Evolutionary conservation across 768 basidiomycete genomes (phyloP).

Genomic region (Leccinum ochraceum): DNA sequence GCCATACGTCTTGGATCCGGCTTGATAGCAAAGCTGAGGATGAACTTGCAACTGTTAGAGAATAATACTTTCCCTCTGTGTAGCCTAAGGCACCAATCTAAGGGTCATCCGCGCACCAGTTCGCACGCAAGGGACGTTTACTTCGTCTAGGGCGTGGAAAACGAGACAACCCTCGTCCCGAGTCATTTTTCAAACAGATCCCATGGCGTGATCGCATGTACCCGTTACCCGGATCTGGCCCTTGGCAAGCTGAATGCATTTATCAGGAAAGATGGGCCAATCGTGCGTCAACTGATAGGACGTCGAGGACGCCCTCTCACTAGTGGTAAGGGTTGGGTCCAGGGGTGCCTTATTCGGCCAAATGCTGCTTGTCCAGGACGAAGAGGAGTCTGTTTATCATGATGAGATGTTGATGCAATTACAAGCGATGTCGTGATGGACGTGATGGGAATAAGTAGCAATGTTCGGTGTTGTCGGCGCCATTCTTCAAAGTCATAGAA

Average conservation of each 20-base stretch:
- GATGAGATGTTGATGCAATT: neutral
- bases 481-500: neutral
- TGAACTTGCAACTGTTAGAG: neutral
- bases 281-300: neutral
- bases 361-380: neutral
- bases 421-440: neutral
- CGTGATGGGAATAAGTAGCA: neutral
- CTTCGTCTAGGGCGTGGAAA: slow-evolving; percentile 22
- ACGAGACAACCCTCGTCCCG: slow-evolving; percentile 47
- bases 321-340: slow-evolving; percentile 8
- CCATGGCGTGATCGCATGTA: slow-evolving; percentile 21
- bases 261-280: slow-evolving; percentile 36
- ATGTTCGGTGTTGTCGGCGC: neutral
- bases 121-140: neutral
- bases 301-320: neutral
- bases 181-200: slow-evolving; percentile 51
- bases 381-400: neutral
- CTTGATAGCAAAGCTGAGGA: neutral
- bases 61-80: neutral
- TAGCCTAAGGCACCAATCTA: neutral
- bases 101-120: neutral
- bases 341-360: slow-evolving; percentile 5
- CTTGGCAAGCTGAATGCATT: slow-evolving; percentile 13
- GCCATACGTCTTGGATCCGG: too few relatives aligned
- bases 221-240: neutral